These are phyloP conservation scores for Ogataea philodendri DNA, from an alignment of 805 yeast genomes.

Conservation along the genomic window DNA sequence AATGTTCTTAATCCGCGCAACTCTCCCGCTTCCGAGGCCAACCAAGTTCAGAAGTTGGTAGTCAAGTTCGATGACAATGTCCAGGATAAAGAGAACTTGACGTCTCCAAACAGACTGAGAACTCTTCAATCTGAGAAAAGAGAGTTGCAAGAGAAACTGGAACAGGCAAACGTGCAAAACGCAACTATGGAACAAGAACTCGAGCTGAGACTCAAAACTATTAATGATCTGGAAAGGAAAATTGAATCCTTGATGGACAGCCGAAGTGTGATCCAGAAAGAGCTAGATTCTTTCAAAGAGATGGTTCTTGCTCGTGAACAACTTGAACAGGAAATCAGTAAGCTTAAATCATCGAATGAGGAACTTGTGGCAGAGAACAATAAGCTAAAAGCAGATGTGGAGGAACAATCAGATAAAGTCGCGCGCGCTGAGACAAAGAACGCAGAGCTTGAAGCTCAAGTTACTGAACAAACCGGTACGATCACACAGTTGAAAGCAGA, in stretches of 20 bases:
- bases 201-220: neutral
- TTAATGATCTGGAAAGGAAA: constrained; percentile 1
- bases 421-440: neutral
- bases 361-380: neutral
- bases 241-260: constrained; percentile 3
- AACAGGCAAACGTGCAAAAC: neutral
- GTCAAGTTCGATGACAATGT: constrained; percentile 1
- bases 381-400: neutral
- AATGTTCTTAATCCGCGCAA: neutral
- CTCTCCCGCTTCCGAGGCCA: neutral
- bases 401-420: too few species aligned
- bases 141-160: constrained; percentile 1
- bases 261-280: constrained; percentile 3
- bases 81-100: constrained; percentile 1
- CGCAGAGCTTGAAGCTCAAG: neutral
- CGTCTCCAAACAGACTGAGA: neutral
- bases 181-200: neutral
- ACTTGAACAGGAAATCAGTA: constrained; percentile 3
- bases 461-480: too few species aligned
- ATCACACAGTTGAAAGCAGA: too few species aligned
- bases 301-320: constrained; percentile 3
- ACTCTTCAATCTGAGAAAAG: constrained; percentile 3
- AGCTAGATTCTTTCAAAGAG: constrained; percentile 6
- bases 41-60: constrained; percentile 1
- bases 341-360: neutral